Conservation (phyloP, 208 protist genomes). For the Acanthamoeba lenticulata region DNA sequence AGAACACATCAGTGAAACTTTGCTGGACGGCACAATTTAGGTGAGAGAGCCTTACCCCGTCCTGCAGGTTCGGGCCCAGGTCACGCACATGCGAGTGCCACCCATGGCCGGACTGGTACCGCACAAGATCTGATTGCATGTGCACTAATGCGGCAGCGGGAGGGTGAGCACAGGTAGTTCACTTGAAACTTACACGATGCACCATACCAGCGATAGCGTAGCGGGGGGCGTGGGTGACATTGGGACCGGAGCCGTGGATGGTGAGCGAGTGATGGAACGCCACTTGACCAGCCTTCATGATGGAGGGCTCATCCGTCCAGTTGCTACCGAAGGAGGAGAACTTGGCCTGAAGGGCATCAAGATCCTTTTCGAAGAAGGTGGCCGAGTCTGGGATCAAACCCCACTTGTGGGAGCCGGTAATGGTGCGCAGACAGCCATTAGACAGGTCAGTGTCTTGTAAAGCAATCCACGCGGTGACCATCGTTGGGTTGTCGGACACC, state of each 20-base stretch:
- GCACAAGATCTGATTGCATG: not conserved
- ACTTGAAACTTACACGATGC: not conserved
- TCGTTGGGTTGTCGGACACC: not conserved
- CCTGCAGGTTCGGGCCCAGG: not conserved
- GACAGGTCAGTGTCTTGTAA: slow-evolving; percentile 41
- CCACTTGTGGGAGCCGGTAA: slow-evolving; percentile 15
- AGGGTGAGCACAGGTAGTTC: not conserved
- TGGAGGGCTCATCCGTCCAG: not conserved
- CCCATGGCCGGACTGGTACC: not conserved
- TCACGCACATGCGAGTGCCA: slow-evolving; percentile 20
- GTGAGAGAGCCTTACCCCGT: not conserved
- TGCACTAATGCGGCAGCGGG: not conserved
- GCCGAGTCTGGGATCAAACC: not conserved
- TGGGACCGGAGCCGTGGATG: slow-evolving; percentile 8
- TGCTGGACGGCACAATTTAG: too few relatives aligned
- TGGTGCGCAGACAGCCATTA: not conserved
- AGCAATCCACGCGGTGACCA: slow-evolving; percentile 29
- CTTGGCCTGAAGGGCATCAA: not conserved
- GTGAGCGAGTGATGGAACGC: slow-evolving; percentile 21
- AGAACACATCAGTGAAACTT: not conserved
- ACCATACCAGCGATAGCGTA: not conserved
- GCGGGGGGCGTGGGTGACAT: not conserved
- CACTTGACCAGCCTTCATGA: slow-evolving; percentile 49
- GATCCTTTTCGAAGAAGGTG: slow-evolving; percentile 37
- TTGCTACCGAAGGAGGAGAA: not conserved